phyloP scores from a whole-genome alignment of 139 green algal species.

The Tetradesmus obliquus region DNA sequence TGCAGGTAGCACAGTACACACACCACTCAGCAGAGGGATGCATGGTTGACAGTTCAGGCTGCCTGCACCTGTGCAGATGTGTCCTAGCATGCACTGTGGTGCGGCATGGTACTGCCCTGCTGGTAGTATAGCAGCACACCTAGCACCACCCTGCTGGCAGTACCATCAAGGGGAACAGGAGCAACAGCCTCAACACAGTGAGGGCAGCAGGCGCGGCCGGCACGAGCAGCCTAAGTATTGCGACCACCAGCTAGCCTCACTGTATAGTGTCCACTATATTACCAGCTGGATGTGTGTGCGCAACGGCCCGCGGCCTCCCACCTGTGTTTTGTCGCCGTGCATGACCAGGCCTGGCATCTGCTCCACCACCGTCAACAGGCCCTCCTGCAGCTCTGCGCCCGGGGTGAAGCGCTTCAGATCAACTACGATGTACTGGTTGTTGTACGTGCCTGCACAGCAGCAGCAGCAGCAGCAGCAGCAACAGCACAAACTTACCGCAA shows the following conservation, averaged over 20 bases:
- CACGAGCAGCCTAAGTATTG: too few relatives aligned
- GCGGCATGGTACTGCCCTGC: too few relatives aligned
- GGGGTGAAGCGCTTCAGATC: constrained; percentile 80
- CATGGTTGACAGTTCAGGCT: background rate
- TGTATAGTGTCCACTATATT: background rate
- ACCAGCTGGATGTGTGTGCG: background rate
- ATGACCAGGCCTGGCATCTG: constrained; percentile 69
- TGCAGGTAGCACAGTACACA: background rate
- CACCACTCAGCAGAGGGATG: background rate
- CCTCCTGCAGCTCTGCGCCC: constrained; percentile 59
- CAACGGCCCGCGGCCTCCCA: background rate
- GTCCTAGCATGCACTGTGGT: background rate
- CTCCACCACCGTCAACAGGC: constrained; percentile 80
- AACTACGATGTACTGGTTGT: constrained; percentile 87
- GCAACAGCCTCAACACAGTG: too few relatives aligned
- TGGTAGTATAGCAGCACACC: too few relatives aligned
- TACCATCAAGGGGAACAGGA: too few relatives aligned
- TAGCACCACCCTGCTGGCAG: too few relatives aligned
- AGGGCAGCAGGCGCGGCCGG: too few relatives aligned
- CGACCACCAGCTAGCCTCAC: too few relatives aligned
- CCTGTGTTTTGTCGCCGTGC: constrained; percentile 30
- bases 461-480: background rate
- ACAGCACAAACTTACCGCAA: background rate
- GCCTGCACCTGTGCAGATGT: background rate
- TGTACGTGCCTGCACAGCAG: constrained; percentile 67